Conservation (phyloP, 768 basidiomycete species). For the Lentinula aciculospora region DNA sequence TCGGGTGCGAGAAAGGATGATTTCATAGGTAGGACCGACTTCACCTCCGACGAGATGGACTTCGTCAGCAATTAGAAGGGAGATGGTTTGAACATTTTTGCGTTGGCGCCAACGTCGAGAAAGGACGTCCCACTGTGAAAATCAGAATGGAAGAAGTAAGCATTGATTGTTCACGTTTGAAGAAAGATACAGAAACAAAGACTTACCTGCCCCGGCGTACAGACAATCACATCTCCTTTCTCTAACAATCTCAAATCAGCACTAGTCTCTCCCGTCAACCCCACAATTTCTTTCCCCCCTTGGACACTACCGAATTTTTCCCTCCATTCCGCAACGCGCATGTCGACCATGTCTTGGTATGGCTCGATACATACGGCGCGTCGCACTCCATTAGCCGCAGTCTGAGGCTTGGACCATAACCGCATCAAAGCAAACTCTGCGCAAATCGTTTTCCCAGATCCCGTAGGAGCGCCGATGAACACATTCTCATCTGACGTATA, state of each 20-base stretch:
- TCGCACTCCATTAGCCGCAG: slow-evolving; percentile 27
- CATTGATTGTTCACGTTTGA: neutral
- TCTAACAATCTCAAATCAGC: slow-evolving; percentile 86
- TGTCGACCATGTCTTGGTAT: slow-evolving; percentile 96
- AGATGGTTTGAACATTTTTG: slow-evolving; percentile 93
- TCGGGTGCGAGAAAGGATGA: slow-evolving; percentile 92
- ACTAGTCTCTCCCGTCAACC: slow-evolving; percentile 90
- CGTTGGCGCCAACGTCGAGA: slow-evolving; percentile 95
- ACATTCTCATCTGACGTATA: slow-evolving; percentile 97
- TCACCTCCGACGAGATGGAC: slow-evolving; percentile 93
- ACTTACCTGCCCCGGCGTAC: slow-evolving; percentile 84
- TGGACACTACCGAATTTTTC: slow-evolving; percentile 77
- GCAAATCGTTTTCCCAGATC: slow-evolving; percentile 95
- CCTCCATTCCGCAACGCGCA: slow-evolving; percentile 84
- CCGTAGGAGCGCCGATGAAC: slow-evolving; percentile 94
- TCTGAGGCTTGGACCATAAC: slow-evolving; percentile 86
- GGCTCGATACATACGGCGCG: slow-evolving; percentile 95
- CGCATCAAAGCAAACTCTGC: slow-evolving; percentile 94
- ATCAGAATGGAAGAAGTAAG: slow-evolving; percentile 1
- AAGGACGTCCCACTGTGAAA: slow-evolving; percentile 83
- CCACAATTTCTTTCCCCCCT: slow-evolving; percentile 91
- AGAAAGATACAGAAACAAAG: neutral
- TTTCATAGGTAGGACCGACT: slow-evolving; percentile 94
- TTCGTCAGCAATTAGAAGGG: slow-evolving; percentile 91
- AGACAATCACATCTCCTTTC: slow-evolving; percentile 90